Evolutionary conservation across 148 eudicot species (phyloP).

Genomic region (Spergularia marina): DNA sequence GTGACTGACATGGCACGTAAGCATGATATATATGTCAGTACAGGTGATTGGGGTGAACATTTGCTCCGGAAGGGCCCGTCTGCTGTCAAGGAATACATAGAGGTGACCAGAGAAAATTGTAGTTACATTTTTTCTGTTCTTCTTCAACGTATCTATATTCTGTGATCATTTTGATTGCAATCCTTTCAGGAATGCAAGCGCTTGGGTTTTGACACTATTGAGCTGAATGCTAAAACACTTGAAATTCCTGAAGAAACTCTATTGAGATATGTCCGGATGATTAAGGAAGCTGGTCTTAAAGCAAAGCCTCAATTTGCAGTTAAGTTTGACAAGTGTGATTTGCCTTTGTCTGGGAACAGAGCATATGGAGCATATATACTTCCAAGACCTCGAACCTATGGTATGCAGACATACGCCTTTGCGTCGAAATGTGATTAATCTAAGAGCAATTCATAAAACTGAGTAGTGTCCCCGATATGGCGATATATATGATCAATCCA

Average conservation of each 20-base stretch:
- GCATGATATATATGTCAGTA: constrained; percentile 82
- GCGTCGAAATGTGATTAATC: neutral
- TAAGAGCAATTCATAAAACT: neutral
- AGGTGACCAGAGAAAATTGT: constrained; percentile 35
- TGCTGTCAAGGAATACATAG: constrained; percentile 67
- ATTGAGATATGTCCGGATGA: constrained; percentile 71
- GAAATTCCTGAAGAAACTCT: constrained; percentile 84
- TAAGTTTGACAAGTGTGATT: constrained; percentile 76
- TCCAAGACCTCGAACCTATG: constrained; percentile 62
- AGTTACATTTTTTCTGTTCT: no score
- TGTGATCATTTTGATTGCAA: neutral
- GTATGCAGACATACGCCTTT: constrained; percentile 33
- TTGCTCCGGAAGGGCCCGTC: constrained; percentile 71
- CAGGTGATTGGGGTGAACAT: constrained; percentile 96
- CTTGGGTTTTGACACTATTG: constrained; percentile 86
- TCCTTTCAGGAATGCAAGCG: constrained; percentile 73
- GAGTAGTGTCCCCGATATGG: neutral
- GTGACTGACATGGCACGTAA: constrained; percentile 81
- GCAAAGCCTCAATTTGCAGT: constrained; percentile 85
- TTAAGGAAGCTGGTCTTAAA: constrained; percentile 75
- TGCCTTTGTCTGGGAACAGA: constrained; percentile 52
- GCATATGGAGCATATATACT: constrained; percentile 75
- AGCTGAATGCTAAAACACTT: constrained; percentile 69
- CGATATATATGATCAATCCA: neutral
- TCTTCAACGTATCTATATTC: neutral